Base-by-base conservation (phyloP, 345 rosid species). In the Corymbia maculata region DNA sequence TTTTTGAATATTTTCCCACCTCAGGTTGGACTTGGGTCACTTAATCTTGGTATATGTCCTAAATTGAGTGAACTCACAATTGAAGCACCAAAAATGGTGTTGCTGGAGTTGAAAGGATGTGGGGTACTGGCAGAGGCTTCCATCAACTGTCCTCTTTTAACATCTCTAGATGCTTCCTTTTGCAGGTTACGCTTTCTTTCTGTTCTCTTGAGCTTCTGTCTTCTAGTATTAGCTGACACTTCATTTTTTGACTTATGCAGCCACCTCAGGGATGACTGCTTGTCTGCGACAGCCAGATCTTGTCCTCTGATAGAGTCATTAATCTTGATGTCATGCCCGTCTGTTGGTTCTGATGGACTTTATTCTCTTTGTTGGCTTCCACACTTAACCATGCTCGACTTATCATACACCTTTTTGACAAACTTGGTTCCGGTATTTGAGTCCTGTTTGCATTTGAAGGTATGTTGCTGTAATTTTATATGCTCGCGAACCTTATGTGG, bases 51-150 rank as follows among this genome's bases (percentile, higher is more conserved):
- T 87, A 98, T 98, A 91, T 97, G 99, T 90, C 99, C 99, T 26
- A 97, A 98, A 92, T 82, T 98, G 95, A 94, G 90, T 68, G 87
- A 90, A 17, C 98, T 98, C 85, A 91, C 30, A 89, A 96, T 97
- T 75, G 95, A 98, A 93, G 99, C 98, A 24, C 96, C 96, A 11
- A 85, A 55, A 88, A 94, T 98, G 99, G 95, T 93, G 89, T 90
- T 95, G 57, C 97, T 98, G 28, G 99, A 98, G 95, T 92, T 98
- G 93, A 95, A 98, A 92, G 99, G 99, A 88, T 98, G 99, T 84
- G 99, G 99, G 89, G 97, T 95, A 24, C 90, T 96, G 86, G 95
- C 98, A 50, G 96, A 96, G 88, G 99, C 96, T 89, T 93, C 94
- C 85, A 95, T 98, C 86, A 90, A 93, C 51, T 97, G 99, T 89